Base-by-base conservation (phyloP, 805 yeast species). In the Candida palmyrensis region DNA sequence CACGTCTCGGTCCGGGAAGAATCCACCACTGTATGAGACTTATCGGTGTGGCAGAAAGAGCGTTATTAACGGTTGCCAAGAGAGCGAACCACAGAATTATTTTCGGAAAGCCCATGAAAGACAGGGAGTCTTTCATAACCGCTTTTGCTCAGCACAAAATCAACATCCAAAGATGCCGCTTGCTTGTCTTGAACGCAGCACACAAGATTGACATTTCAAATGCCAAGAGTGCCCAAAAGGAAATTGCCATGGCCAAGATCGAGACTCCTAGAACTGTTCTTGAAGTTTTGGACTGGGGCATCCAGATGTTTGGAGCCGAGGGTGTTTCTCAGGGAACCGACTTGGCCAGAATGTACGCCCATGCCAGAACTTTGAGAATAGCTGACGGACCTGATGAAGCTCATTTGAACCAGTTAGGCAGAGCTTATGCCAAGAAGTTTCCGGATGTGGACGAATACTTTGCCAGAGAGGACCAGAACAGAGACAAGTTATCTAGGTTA, bases 301-400 rank as follows among this genome's bases (percentile, higher is more conserved):
- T 79, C 33, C 83, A 77, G 49, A 67, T 74, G 49, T 72, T 60
- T 56, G 85, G 84, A 11, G 83, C 79, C 18, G 81, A 73, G 48
- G 83, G 83, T 35, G 70, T 77, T 7, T 68, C 75, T 26, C 77
- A 75, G 49, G 83, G 78, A 41, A 70, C 77, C 7, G 77, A 72
- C 32, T 57, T 79, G 48, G 76, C 82, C 2, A 53, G 68, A 37
- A 52, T 68, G 53, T 79, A 70, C 55, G 73, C 75, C 16, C 52
- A 54, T 36, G 59, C 69, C 29, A 63, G 84, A 49, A 74, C 78
- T 27, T 63, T 77, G 36, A 58, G 83, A 41, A 73, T 77, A 36
- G 82, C 83, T 11, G 84, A 79, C 50, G 83, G 83, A 9, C 84
- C 84, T 2, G 83, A 77, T 57, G 83, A 77, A 51, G 79, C 79